Base-by-base conservation (phyloP, 139 green algal species). In the Klebsormidium nitens region DNA sequence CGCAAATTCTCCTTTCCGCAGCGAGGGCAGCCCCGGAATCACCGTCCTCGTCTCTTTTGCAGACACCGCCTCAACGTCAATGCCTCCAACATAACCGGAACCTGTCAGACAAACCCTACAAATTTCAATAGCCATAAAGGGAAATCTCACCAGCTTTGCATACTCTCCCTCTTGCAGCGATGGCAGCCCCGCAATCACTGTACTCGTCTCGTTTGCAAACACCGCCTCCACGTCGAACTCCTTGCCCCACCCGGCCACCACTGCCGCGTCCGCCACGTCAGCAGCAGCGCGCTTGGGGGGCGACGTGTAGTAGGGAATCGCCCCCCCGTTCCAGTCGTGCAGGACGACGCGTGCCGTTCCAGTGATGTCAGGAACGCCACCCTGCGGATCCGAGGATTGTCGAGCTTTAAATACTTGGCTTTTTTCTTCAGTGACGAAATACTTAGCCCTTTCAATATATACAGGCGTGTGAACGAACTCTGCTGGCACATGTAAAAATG, bases 311-410 rank as follows among this genome's bases (percentile, higher is more conserved):
- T 90, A 96, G 1, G 88, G 87, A 58, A 96, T 95, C 48, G 78
- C 81, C 34, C 94, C 94, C 47, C 87, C 82, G 74, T 95, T 95
- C 94, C 94, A 99, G 80, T 99, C 93, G 66, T 89, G 77, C 36
- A 97, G 82, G n/a, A 96, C 80, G 29, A 95, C 82, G 14, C 71
- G 72, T 0, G 90, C 91, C 0, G 87, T 84, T 5, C 81, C 86
- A n/a, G 48, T n/a, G 5, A 79, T 70, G 71, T 95, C 81, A 0
- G 84, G 78, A 0, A 86, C 80, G 47, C 88, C 89, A 6, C 88
- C 93, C 67, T 84, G 84, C 40, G n/a, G n/a, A n/a, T n/a, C 82
- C 80, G n/a, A n/a, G n/a, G n/a, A n/a, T n/a, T n/a, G n/a, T n/a
- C n/a, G n/a, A n/a, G n/a, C n/a, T n/a, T n/a, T n/a, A n/a, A n/a